Conservation (phyloP, 2,329 filamentous ascomycete genomes). For the Metarhizium robertsii region DNA sequence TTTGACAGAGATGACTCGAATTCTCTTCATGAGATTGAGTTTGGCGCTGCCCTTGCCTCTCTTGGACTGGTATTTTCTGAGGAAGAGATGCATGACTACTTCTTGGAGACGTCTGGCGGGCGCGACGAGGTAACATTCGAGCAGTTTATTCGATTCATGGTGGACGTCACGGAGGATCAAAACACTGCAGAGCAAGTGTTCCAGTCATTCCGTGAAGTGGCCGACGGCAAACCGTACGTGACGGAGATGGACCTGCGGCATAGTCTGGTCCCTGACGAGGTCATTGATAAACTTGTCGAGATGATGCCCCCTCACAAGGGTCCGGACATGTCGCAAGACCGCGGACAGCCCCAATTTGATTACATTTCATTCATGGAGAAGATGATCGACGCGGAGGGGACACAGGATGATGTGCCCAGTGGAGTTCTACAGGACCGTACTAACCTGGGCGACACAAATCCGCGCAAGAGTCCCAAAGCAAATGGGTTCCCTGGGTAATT, state of each 20-base stretch:
- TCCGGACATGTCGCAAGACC: constrained; percentile 77
- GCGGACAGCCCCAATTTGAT: constrained; percentile 81
- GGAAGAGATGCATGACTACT: constrained; percentile 95
- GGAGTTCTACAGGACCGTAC: constrained; percentile 25
- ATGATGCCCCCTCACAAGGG: constrained; percentile 80
- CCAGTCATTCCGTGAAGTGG: constrained; percentile 94
- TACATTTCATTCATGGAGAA: constrained; percentile 97
- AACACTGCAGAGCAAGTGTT: constrained; percentile 98
- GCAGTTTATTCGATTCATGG: constrained; percentile 99
- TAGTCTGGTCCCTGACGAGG: constrained; percentile 89
- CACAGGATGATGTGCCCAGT: constrained; percentile 17
- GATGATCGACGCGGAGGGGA: constrained; percentile 45
- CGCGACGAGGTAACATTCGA: constrained; percentile 84
- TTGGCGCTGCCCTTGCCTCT: constrained; percentile 90
- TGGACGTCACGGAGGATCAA: constrained; percentile 96
- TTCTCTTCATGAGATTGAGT: constrained; percentile 84
- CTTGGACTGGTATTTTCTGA: constrained; percentile 94
- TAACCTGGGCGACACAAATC: constrained; percentile 21
- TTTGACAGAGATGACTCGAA: constrained; percentile 94
- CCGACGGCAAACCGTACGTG: constrained; percentile 97
- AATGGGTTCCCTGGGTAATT: constrained; percentile 20
- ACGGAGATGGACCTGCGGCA: constrained; percentile 95
- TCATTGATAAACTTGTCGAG: constrained; percentile 84
- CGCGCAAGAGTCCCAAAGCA: constrained; percentile 22
- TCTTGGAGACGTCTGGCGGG: constrained; percentile 74